Evolutionary conservation across 805 yeast genomes (phyloP).

Genomic region (Saccharomycopsis malanga): DNA sequence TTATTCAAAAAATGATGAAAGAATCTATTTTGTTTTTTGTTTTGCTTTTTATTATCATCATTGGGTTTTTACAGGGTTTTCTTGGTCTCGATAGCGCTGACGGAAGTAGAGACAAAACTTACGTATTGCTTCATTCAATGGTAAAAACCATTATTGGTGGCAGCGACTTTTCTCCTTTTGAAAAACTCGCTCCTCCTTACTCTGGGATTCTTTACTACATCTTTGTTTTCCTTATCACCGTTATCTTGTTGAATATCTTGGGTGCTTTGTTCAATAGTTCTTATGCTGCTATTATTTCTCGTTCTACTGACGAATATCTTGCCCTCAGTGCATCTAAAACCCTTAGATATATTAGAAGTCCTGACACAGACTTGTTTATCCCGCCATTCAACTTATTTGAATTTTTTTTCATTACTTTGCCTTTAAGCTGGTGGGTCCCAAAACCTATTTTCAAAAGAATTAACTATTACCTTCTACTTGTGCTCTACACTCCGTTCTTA

Average conservation of each 20-base stretch:
- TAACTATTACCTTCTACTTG: constrained; percentile 52
- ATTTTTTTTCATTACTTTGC: constrained; percentile 36
- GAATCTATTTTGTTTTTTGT: constrained; percentile 82
- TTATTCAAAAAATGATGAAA: constrained; percentile 77
- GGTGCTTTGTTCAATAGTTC: constrained; percentile 85
- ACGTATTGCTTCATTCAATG: constrained; percentile 53
- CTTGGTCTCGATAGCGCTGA: constrained; percentile 83
- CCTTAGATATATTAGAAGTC: constrained; percentile 77
- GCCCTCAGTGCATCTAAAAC: constrained; percentile 82
- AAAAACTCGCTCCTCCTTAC: constrained; percentile 75
- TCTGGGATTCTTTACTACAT: constrained; percentile 70
- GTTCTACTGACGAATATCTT: constrained; percentile 78
- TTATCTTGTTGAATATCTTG: constrained; percentile 72
- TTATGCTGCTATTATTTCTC: constrained; percentile 69
- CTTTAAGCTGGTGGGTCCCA: constrained; percentile 36
- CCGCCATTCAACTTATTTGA: constrained; percentile 82
- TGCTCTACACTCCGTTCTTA: constrained; percentile 64
- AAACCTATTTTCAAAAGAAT: constrained; percentile 31
- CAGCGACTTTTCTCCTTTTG: constrained; percentile 64
- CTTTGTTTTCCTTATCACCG: constrained; percentile 69
- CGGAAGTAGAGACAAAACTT: constrained; percentile 72
- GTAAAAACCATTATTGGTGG: constrained; percentile 68
- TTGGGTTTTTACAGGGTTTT: constrained; percentile 84
- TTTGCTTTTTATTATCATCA: constrained; percentile 56
- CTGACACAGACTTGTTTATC: constrained; percentile 77